These are phyloP conservation scores for Kalmusia sp. DNA, from an alignment of 2,329 filamentous ascomycete genomes.

Conservation along the genomic window DNA sequence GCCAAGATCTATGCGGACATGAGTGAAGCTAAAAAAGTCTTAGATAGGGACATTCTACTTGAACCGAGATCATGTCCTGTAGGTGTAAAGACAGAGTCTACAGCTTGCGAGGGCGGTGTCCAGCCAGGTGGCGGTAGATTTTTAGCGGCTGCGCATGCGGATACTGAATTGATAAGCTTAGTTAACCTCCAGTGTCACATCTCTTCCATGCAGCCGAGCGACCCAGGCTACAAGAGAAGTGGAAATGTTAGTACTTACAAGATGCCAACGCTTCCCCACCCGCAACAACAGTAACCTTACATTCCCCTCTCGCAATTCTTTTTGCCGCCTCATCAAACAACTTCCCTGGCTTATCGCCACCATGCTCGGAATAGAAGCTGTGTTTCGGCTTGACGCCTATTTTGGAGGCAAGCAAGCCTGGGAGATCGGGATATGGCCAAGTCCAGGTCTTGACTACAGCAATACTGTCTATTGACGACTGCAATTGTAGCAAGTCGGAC, in stretches of 20 bases:
- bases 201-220: not conserved
- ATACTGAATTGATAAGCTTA: constrained; percentile 49
- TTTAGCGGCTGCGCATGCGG: constrained; percentile 59
- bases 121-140: constrained; percentile 67
- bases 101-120: constrained; percentile 57
- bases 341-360: constrained; percentile 68
- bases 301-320: constrained; percentile 61
- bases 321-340: constrained; percentile 70
- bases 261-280: constrained; percentile 72
- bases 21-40: constrained; percentile 19
- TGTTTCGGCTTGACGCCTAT: constrained; percentile 58
- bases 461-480: constrained; percentile 62
- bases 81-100: constrained; percentile 59
- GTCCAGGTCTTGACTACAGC: constrained; percentile 70
- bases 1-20: constrained; percentile 57
- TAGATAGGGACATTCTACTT: constrained; percentile 43
- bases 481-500: constrained; percentile 44
- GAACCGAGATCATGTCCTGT: constrained; percentile 55
- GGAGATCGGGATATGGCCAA: constrained; percentile 69
- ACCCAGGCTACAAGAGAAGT: too few species aligned
- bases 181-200: not conserved
- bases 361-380: constrained; percentile 63
- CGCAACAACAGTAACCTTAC: constrained; percentile 64
- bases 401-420: constrained; percentile 58
- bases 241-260: constrained; percentile 48